Conservation (phyloP, 306 rosid genomes). For the Prunus mume region DNA sequence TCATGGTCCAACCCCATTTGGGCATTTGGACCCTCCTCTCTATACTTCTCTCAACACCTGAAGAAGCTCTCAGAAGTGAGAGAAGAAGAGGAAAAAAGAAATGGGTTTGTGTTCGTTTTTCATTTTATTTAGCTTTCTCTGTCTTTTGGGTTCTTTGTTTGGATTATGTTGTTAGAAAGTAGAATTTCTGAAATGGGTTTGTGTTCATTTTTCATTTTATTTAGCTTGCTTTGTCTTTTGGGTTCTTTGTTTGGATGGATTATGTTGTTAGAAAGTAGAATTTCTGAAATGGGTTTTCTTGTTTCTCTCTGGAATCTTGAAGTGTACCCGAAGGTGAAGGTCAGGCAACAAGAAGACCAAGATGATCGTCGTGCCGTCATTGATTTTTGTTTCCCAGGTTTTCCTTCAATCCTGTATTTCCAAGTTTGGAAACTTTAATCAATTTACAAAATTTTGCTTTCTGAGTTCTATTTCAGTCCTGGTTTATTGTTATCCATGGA, state of each 20-base stretch:
- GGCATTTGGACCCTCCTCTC: neutral
- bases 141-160: neutral
- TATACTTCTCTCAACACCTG: neutral
- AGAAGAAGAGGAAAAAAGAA: slow-evolving; percentile 6
- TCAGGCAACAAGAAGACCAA: slow-evolving; percentile 23
- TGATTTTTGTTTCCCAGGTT: slow-evolving; percentile 31
- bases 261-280: neutral
- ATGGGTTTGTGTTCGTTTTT: slow-evolving; percentile 21
- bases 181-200: slow-evolving; percentile 20
- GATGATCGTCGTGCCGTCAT: slow-evolving; percentile 20
- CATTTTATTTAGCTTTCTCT: neutral
- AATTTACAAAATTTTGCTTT: neutral
- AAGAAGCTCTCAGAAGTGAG: neutral
- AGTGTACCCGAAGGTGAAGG: slow-evolving; percentile 35
- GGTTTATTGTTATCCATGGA: neutral
- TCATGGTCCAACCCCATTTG: neutral
- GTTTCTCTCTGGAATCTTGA: neutral
- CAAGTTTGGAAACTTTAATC: neutral
- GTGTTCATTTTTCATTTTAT: neutral
- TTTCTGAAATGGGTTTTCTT: slow-evolving; percentile 5
- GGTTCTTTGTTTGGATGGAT: neutral
- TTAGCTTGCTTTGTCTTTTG: neutral
- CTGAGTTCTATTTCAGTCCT: neutral
- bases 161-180: neutral
- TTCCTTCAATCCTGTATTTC: neutral